A percentile compares a stretch with the other conserved stretches of the same genome.
Evolutionary conservation across 257 asterid genomes (phyloP).

Genomic region (Cinchona pubescens): DNA sequence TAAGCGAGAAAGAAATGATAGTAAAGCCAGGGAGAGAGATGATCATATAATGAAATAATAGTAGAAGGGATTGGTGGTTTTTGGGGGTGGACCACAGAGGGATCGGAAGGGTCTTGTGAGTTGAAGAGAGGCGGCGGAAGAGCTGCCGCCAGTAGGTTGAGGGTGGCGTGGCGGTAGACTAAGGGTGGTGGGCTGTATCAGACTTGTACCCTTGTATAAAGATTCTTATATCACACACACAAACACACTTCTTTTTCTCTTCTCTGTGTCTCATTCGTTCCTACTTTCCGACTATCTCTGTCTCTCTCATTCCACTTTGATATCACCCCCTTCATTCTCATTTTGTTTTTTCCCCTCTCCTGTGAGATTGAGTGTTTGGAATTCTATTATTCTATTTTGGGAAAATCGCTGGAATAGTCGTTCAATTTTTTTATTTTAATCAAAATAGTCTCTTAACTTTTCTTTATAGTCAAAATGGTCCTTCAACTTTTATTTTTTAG

Average conservation of each 20-base stretch:
- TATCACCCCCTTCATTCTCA: background rate
- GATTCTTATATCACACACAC: background rate
- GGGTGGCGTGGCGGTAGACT: constrained; percentile 11
- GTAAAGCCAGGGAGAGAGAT: background rate
- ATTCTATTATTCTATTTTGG: background rate
- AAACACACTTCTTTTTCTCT: too few species aligned
- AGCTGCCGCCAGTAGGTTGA: background rate
- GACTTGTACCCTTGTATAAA: too few species aligned
- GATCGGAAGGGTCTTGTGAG: background rate
- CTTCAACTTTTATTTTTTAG: too few species aligned
- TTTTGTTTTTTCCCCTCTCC: too few species aligned
- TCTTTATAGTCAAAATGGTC: too few species aligned
- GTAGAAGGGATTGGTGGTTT: background rate
- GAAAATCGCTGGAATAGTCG: too few species aligned
- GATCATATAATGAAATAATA: background rate
- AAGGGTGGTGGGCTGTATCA: constrained; percentile 12
- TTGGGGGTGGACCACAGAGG: background rate
- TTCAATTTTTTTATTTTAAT: too few species aligned
- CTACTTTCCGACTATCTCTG: background rate
- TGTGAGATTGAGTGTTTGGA: background rate
- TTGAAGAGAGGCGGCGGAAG: constrained; percentile 3
- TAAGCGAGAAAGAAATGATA: background rate
- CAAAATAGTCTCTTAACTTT: too few species aligned
- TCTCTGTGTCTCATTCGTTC: background rate
- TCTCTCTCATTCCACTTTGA: background rate